Percentiles rank a stretch among this genome's conserved stretches.
Conservation (phyloP, 2,329 filamentous ascomycete genomes). For the Ophiostoma sp. region DNA sequence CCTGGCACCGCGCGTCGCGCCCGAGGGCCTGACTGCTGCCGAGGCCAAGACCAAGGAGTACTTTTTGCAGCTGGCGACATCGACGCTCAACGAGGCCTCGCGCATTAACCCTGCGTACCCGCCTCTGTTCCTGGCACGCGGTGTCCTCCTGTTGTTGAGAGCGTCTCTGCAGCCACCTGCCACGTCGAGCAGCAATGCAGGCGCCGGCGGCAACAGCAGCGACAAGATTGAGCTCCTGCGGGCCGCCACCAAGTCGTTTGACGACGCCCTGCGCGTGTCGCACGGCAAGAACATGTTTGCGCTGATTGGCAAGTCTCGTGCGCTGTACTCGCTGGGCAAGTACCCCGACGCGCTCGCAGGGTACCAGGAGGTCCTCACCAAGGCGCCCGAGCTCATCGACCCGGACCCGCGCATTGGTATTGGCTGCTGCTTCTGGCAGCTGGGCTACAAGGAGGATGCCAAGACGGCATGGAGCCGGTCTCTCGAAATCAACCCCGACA, state of each 20-base stretch:
- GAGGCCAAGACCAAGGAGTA: constrained; percentile 88
- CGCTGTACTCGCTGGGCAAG: constrained; percentile 78
- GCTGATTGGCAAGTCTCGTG: constrained; percentile 80
- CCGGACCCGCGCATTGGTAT: constrained; percentile 95
- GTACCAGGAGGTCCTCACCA: constrained; percentile 82
- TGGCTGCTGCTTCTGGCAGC: constrained; percentile 94
- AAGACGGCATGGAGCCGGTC: constrained; percentile 85
- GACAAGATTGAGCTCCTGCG: constrained; percentile 76
- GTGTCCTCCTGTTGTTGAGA: constrained; percentile 80
- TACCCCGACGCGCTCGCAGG: constrained; percentile 75
- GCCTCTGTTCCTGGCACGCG: constrained; percentile 83
- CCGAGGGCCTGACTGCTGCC: constrained; percentile 57
- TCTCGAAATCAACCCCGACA: constrained; percentile 72
- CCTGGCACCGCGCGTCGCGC: constrained; percentile 58
- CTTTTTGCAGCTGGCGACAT: constrained; percentile 86
- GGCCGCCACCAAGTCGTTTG: constrained; percentile 85
- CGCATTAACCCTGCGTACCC: constrained; percentile 89
- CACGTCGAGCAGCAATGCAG: constrained; percentile 49
- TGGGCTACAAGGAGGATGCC: constrained; percentile 90
- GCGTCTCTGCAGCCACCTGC: constrained; percentile 77
- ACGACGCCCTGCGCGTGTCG: constrained; percentile 83
- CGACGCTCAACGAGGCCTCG: constrained; percentile 89
- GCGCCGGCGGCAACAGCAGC: constrained; percentile 47
- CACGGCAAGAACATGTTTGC: constrained; percentile 87
- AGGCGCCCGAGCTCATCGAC: constrained; percentile 81